These are phyloP conservation scores for Trapa incisa DNA, from an alignment of 345 rosid genomes.

Conservation along the genomic window DNA sequence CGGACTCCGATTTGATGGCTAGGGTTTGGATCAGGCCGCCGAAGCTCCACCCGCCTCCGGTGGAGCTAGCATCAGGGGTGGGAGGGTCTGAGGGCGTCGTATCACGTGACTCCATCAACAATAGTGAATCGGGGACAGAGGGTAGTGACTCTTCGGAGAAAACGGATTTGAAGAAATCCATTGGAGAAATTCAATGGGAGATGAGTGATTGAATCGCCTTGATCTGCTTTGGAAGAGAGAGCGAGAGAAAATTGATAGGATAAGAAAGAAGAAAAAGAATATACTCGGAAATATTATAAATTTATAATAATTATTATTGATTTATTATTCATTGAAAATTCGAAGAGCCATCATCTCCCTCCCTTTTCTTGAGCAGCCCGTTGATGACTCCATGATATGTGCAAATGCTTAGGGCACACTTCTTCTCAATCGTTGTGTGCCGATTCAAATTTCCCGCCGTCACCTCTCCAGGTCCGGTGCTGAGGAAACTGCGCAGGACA, in stretches of 20 bases:
- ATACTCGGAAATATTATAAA: no score
- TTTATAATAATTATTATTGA: no score
- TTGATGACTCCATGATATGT: conserved; percentile 36
- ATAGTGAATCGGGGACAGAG: neutral
- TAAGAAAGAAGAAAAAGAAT: no score
- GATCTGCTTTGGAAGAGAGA: no score
- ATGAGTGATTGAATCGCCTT: no score
- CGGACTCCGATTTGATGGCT: conserved; percentile 50
- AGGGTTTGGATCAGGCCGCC: conserved; percentile 37
- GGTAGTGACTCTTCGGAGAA: conserved; percentile 33
- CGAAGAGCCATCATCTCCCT: conserved; percentile 21
- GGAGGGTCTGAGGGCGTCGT: neutral
- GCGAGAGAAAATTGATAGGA: no score
- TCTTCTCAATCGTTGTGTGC: conserved; percentile 33
- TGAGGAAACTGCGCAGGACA: no score
- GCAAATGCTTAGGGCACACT: conserved; percentile 21
- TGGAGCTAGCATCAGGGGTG: conserved; percentile 7
- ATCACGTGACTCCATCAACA: neutral
- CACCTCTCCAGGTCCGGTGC: no score
- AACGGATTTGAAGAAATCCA: conserved; percentile 71
- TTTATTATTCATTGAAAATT: conserved; percentile 15
- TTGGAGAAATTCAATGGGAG: conserved; percentile 7
- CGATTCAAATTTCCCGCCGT: conserved; percentile 1
- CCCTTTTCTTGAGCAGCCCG: conserved; percentile 34
- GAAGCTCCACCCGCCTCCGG: conserved; percentile 36